Evolutionary conservation across 2,329 filamentous ascomycete species (phyloP).

Genomic region (Xylariaceae sp.): DNA sequence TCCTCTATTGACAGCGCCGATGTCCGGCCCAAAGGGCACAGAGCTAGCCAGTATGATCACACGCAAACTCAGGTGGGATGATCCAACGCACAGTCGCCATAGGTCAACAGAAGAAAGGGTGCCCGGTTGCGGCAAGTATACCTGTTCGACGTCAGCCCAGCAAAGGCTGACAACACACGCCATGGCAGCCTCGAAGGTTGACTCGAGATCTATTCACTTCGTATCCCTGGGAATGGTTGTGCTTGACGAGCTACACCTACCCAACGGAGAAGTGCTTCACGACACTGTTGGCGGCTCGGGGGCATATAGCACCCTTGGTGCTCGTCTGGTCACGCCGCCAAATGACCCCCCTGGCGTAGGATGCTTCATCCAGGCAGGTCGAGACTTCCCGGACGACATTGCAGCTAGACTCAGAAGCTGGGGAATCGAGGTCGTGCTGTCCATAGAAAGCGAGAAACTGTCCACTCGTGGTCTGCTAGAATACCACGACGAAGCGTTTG

Average conservation of each 20-base stretch:
- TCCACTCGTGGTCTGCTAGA: slow-evolving; percentile 11
- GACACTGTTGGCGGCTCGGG: slow-evolving; percentile 30
- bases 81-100: no score
- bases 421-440: slow-evolving; percentile 2
- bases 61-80: no score
- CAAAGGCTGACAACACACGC: no score
- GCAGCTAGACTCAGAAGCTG: background rate
- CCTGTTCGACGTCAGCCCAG: no score
- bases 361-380: slow-evolving; percentile 7
- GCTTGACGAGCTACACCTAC: slow-evolving; percentile 30
- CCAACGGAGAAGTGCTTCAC: slow-evolving; percentile 16
- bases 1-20: no score
- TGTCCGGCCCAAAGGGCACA: no score
- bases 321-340: slow-evolving; percentile 4
- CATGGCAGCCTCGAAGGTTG: no score
- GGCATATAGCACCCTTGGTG: slow-evolving; percentile 17
- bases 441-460: background rate
- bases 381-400: slow-evolving; percentile 9
- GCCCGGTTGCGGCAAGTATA: no score
- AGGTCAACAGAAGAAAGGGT: no score
- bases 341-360: slow-evolving; percentile 1
- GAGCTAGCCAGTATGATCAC: no score
- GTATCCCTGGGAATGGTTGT: slow-evolving; percentile 30
- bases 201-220: no score
- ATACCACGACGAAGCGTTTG: slow-evolving; percentile 24